Evolutionary conservation across 2,329 filamentous ascomycete species (phyloP), one percentile per base, ranked within the genome.

Genomic region (Ascochyta rabiei): DNA sequence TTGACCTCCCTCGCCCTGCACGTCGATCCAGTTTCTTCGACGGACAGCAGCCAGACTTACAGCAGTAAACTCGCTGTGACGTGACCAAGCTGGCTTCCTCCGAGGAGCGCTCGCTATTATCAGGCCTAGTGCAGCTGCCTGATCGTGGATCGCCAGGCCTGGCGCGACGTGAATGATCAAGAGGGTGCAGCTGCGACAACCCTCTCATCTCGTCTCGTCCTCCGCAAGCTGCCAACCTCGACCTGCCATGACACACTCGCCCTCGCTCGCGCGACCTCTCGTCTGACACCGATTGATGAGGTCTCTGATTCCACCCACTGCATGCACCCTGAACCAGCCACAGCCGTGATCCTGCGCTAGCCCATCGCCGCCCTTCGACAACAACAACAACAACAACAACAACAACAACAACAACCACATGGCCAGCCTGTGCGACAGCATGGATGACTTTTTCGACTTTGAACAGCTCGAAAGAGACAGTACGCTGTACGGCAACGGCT

Each of bases 371-470:
- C 13, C 23, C 13, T 21, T 24, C 28, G 26, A 18, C 24, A 24
- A 6, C 24, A 24, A 6, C 6, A 3, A 7, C 26, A 28, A 10
- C 24, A 24, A 6, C 8, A 4, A 7, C 28, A 31, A 12, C 28
- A 31, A 4, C 8, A 12, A 7, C 28, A 15, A 31, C 28, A 31
- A 6, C 5, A 10, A 15, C 15, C 8, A 28, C 26, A 28, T 12
- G 55, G 31, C 46, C 30, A 40, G 57, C 44, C 44, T 56, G 35
- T 44, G 55, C 41, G 63, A 67, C 49, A 61, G 53, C 43, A 35
- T 74, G 49, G 63, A 73, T 24, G 71, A 73, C 35, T 74, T 74
- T 62, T 74, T 74, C 51, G 71, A 74, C 51, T 74, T 74, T 55
- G 54, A 62, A n/a, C 61, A 60, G 21, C 55, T 72, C 31, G 69